These are phyloP conservation scores for Phytophthora nicotianae DNA, from an alignment of 352 stramenopile genomes.

Conservation along the genomic window DNA sequence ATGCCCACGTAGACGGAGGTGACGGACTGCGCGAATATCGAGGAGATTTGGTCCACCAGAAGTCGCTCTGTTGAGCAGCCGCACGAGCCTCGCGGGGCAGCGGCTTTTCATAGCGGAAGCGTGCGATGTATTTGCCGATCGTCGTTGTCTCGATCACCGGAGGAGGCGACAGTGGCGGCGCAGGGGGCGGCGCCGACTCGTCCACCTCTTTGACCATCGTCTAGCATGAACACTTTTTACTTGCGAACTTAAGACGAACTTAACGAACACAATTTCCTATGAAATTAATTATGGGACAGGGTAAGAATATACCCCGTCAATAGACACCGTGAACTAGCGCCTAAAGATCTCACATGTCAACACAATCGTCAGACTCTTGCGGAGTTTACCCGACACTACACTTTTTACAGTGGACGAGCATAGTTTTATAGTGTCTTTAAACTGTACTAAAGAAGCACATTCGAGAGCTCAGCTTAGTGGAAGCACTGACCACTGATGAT, in stretches of 20 bases:
- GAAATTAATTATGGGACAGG: too few relatives aligned
- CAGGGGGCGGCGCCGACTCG: conserved; percentile 5
- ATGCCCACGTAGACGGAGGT: conserved; percentile 34
- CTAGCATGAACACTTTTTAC: too few relatives aligned
- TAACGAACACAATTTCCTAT: too few relatives aligned
- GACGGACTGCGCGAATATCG: conserved; percentile 27
- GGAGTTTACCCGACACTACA: too few relatives aligned
- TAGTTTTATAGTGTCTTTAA: too few relatives aligned
- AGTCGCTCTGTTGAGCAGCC: conserved; percentile 38
- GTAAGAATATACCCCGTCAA: too few relatives aligned
- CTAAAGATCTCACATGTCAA: too few relatives aligned
- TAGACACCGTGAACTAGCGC: too few relatives aligned
- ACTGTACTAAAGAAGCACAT: too few relatives aligned
- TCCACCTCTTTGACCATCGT: background rate
- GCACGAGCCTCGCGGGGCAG: conserved; percentile 48
- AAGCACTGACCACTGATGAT: conserved; percentile 10
- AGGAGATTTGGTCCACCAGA: conserved; percentile 66
- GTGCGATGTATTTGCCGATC: conserved; percentile 74
- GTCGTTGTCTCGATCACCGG: conserved; percentile 42
- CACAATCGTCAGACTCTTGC: too few relatives aligned
- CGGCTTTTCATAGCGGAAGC: conserved; percentile 64
- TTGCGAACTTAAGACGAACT: conserved; percentile 1
- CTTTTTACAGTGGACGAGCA: too few relatives aligned
- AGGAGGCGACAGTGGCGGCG: conserved; percentile 14
- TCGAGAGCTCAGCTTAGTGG: background rate